These are phyloP conservation scores for Ichthyophthirius multifiliis DNA, from an alignment of 169 alveolate species.

Conservation along the genomic window DNA sequence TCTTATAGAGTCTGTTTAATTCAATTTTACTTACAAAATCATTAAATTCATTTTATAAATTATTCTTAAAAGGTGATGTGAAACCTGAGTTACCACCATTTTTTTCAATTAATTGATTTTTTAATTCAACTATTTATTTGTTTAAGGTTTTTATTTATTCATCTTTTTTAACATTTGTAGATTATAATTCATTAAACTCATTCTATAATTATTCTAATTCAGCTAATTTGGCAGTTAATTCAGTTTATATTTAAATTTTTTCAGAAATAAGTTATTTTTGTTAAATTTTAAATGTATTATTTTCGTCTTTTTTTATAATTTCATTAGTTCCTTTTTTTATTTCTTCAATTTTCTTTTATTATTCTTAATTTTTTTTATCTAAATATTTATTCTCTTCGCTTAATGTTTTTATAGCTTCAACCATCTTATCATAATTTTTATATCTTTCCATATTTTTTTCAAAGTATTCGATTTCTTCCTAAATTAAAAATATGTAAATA, in stretches of 20 bases:
- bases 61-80: too few relatives aligned
- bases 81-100: too few relatives aligned
- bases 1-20: too few relatives aligned
- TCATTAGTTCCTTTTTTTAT: neutral
- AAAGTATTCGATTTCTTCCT: neutral
- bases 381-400: neutral
- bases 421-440: constrained; percentile 1
- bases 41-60: too few relatives aligned
- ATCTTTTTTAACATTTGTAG: neutral
- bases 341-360: neutral
- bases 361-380: neutral
- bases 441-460: neutral
- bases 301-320: neutral
- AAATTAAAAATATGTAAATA: neutral
- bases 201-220: neutral
- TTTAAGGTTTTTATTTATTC: neutral
- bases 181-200: neutral
- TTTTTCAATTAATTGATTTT: too few relatives aligned
- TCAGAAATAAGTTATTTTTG: neutral
- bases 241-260: neutral
- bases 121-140: neutral
- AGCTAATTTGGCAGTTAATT: neutral
- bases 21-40: too few relatives aligned
- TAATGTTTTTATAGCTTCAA: neutral
- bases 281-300: neutral